Evolutionary conservation across 129 eudicot species (phyloP), one percentile per base, ranked within the genome.

Genomic region (Flaveria robusta): DNA sequence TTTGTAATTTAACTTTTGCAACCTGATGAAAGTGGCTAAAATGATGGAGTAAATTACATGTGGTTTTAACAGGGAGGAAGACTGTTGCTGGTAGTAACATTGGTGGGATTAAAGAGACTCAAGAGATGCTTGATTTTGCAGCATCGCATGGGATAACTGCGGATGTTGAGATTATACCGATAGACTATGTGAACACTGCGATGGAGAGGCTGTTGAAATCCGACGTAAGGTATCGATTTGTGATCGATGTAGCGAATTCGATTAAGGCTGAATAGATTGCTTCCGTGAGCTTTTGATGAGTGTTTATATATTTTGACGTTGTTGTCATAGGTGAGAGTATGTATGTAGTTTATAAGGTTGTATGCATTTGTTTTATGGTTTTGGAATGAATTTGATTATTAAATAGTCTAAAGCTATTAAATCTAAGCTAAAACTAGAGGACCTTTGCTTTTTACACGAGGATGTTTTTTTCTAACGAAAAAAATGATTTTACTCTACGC

Each of bases 101-200:
- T 34, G 87, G 87, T 47, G 90, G 87, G 23, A 27, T 88, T 74
- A 85, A 82, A 62, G 94, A 88, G 85, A 86, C 90, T 1, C 94
- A 86, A 50, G 88, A 88, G 71, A 86, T 86, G 88, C 79, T 88
- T 26, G 90, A 88, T 82, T 88, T 88, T 77, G 85, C 88, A 3
- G 89, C 91, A 52, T 23, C 84, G 74, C 86, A 82, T 76, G 75
- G 81, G 42, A 68, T 89, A 19, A 65, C 77, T 29, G 74, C 93
- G 7, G 84, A 86, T 68, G 59, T 84, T 7, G 90, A 88, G 87
- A 22, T 76, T 16, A 80, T 88, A 34, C 80, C 85, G 2, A 84
- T 86, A 9, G 85, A 86, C 20, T 88, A 86, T 39, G 82, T 86
- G 27, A 88, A 88, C 88, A 88, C 75, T 0, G 87, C 90, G 8